These are phyloP conservation scores for Amanita exitialis DNA, from an alignment of 768 basidiomycete genomes.

Conservation along the genomic window DNA sequence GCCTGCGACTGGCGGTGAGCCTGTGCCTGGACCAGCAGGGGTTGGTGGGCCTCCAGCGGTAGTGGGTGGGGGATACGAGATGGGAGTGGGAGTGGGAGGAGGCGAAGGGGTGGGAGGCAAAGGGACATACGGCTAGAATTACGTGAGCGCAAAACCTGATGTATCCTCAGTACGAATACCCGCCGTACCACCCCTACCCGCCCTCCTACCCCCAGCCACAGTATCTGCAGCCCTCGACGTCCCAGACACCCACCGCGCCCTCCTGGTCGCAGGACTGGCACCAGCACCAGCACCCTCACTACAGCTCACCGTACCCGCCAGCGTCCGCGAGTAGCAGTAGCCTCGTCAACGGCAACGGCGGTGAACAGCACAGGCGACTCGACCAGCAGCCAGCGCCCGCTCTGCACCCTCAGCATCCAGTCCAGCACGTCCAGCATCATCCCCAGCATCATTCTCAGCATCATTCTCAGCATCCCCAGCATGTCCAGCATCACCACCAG, in stretches of 20 bases:
- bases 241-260: background rate
- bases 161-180: background rate
- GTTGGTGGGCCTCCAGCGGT: background rate
- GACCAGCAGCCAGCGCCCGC: conserved; percentile 13
- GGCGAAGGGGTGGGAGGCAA: background rate
- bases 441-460: conserved; percentile 15
- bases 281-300: background rate
- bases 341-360: conserved; percentile 7
- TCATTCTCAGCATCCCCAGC: conserved; percentile 10
- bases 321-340: conserved; percentile 8
- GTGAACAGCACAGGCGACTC: background rate
- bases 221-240: background rate
- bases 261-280: background rate
- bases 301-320: background rate
- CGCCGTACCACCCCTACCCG: background rate
- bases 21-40: conserved; percentile 9
- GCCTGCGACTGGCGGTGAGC: conserved; percentile 11
- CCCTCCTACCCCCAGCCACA: background rate
- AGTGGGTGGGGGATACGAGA: background rate
- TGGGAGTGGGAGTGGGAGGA: background rate
- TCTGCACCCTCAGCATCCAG: conserved; percentile 15
- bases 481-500: conserved; percentile 6
- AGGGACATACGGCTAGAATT: background rate
- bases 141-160: background rate
- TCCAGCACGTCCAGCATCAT: conserved; percentile 12